phyloP scores from a whole-genome alignment of 345 rosid species.

The Microcos paniculata region DNA sequence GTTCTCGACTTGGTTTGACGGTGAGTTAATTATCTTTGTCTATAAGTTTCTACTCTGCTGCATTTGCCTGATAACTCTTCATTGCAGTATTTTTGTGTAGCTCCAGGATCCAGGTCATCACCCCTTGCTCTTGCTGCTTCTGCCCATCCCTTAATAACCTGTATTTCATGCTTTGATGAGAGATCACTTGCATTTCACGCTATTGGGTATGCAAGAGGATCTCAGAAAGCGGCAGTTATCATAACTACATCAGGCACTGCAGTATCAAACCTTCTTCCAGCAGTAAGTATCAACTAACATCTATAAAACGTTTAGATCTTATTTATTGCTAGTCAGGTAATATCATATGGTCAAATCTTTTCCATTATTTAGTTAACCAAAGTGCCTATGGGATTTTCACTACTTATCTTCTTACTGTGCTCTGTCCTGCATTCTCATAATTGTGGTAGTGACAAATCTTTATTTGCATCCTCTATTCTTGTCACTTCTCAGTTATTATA shows the following conservation, averaged over 20 bases:
- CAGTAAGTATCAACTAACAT: conserved; percentile 59
- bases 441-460: background rate
- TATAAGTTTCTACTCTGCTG: conserved; percentile 19
- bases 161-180: conserved; percentile 88
- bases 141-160: conserved; percentile 64
- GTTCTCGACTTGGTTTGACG: conserved; percentile 85
- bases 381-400: background rate
- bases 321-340: background rate
- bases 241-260: conserved; percentile 98
- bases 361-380: background rate
- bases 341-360: background rate
- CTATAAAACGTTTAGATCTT: background rate
- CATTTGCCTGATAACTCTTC: conserved; percentile 36
- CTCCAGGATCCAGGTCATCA: conserved; percentile 97
- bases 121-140: conserved; percentile 96
- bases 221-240: conserved; percentile 74
- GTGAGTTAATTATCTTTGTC: conserved; percentile 39
- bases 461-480: background rate
- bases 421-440: conserved; percentile 5
- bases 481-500: background rate
- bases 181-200: conserved; percentile 96
- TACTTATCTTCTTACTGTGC: conserved; percentile 5
- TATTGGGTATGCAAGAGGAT: conserved; percentile 86
- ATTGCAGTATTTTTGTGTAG: conserved; percentile 87
- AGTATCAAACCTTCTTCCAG: conserved; percentile 96